Conservation (phyloP, 2,329 filamentous ascomycete genomes). For the Lithohypha guttulata region DNA sequence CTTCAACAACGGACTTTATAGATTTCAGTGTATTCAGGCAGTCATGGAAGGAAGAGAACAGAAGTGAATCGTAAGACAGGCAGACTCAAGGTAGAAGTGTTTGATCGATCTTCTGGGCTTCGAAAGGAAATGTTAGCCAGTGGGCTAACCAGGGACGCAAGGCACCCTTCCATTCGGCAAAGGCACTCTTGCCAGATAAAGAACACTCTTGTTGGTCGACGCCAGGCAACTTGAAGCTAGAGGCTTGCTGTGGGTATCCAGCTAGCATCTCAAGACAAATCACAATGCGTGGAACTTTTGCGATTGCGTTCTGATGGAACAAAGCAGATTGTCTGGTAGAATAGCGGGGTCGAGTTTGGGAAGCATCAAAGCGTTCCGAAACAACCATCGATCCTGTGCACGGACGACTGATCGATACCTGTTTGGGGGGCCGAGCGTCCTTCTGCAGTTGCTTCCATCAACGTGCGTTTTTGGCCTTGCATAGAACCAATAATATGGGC, state of each 20-base stretch:
- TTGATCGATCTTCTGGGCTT: not conserved
- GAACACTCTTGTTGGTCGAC: conserved; percentile 1
- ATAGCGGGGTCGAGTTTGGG: not conserved
- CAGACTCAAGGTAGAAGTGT: conserved; percentile 10
- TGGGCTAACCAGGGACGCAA: conserved; percentile 1
- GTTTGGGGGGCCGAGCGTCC: too few species aligned
- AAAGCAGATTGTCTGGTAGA: not conserved
- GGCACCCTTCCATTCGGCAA: not conserved
- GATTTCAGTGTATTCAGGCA: not conserved
- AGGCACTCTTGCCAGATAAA: not conserved
- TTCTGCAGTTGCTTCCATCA: too few species aligned
- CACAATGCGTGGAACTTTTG: not conserved
- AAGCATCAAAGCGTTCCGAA: not conserved
- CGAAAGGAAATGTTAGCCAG: not conserved
- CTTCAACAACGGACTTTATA: not conserved
- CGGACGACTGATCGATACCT: too few species aligned
- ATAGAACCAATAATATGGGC: conserved; percentile 3
- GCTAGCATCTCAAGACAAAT: not conserved
- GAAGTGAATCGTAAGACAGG: conserved; percentile 6
- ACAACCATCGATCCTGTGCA: not conserved
- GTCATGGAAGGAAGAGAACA: conserved; percentile 2
- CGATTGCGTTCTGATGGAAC: not conserved
- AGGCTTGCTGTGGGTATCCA: not conserved
- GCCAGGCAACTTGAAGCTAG: conserved; percentile 7
- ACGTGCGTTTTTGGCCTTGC: conserved; percentile 1